Evolutionary conservation across 169 alveolate genomes (phyloP), one percentile per base, ranked within the genome.

Genomic region (Hepatocystis sp.): DNA sequence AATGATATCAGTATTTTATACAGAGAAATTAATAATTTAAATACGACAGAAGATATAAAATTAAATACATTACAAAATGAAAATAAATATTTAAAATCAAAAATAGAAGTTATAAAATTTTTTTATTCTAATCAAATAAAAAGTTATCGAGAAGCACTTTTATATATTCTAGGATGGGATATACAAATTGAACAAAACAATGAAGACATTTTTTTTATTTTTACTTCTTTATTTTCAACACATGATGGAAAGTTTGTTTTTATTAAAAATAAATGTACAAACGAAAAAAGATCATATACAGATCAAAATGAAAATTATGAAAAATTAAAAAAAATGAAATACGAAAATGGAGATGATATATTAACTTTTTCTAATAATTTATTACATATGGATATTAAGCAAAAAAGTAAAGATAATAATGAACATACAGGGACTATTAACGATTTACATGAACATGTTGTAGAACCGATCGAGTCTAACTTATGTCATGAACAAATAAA

Each of bases 171-270:
- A 30, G 88, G 88, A 10, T 78, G 88, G 88, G 88, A 78, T 17
- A 61, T 78, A 21, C 66, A 58, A 61, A 61, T 78, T n/a, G 88
- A 78, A 34, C 84, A 78, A 17, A 78, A 8, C 27, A 42, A 78
- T 61, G 84, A 78, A 13, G 88, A 78, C 4, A 47, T 78, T 7
- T 78, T 78, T 39, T 78, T 78, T 39, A 78, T 78, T n/a, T 15
- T 78, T 7, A 78, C 88, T 2, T 78, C 88, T 1, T 21, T 78
- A n/a, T 78, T 78, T 55, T 58, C 88, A 1, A 78, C 88, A 10
- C 88, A 78, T 52, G 88, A 78, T 78, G 88, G 88, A 11, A 42
- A 78, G 13, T 78, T 78, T 52, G 13, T 78, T 1, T 78, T 78
- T 47, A 78, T 78, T 28, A 78, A 78, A 36, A 63, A 28, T 15